phyloP scores from a whole-genome alignment of 2,329 filamentous ascomycete genomes.

The Anthostomella pinea region DNA sequence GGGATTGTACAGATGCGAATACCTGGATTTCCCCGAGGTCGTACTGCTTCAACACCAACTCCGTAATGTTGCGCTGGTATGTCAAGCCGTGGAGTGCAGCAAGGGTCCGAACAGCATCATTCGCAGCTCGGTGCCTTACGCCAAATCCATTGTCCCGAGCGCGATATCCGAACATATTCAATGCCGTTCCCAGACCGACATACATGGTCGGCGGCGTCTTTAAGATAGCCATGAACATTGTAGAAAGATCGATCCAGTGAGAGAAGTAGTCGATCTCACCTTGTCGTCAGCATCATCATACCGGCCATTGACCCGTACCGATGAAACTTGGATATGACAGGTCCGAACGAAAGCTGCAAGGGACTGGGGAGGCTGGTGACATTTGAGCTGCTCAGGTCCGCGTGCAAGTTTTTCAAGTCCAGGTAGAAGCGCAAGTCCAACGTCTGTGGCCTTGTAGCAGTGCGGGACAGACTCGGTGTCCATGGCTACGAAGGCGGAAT shows the following conservation, averaged over 20 bases:
- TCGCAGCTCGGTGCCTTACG: not conserved
- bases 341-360: too few relatives aligned
- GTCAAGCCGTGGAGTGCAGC: constrained; percentile 4
- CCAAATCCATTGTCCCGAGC: not conserved
- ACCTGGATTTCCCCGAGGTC: too few relatives aligned
- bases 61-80: too few relatives aligned
- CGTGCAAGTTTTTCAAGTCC: not conserved
- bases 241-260: constrained; percentile 9
- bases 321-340: not conserved
- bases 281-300: not conserved
- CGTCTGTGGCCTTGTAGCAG: not conserved
- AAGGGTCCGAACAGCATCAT: constrained; percentile 8
- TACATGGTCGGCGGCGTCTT: not conserved
- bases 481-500: constrained; percentile 8
- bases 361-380: constrained; percentile 1
- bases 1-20: too few relatives aligned
- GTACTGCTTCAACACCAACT: too few relatives aligned
- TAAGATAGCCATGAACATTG: constrained; percentile 3
- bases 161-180: not conserved
- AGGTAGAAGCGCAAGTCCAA: constrained; percentile 11
- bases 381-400: not conserved
- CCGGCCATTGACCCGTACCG: constrained; percentile 4
- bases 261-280: constrained; percentile 2
- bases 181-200: not conserved
- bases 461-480: not conserved